These are phyloP conservation scores for Ascochyta rabiei DNA, from an alignment of 2,329 filamentous ascomycete genomes.

Conservation along the genomic window DNA sequence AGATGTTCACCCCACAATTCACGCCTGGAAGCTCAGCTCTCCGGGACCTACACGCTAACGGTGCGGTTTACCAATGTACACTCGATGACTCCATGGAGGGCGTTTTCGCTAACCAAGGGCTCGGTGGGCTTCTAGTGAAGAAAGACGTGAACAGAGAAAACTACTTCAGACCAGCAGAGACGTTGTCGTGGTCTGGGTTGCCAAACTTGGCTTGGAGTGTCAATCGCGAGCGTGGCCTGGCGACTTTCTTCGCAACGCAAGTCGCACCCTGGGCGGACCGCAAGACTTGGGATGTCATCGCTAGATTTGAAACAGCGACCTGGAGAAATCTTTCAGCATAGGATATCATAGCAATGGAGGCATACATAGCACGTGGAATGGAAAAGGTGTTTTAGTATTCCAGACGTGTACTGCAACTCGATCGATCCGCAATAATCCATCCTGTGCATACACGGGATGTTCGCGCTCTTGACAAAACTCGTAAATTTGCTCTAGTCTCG, in stretches of 20 bases:
- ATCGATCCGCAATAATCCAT: background rate
- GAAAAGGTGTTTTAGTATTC: background rate
- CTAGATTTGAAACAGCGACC: constrained; percentile 31
- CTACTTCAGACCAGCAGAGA: constrained; percentile 29
- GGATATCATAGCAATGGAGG: background rate
- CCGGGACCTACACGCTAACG: constrained; percentile 13
- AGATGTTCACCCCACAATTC: background rate
- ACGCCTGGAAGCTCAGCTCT: background rate
- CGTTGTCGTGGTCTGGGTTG: constrained; percentile 31
- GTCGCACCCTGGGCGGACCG: constrained; percentile 29
- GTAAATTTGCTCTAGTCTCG: too few relatives aligned
- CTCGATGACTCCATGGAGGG: constrained; percentile 21
- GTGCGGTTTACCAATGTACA: constrained; percentile 3
- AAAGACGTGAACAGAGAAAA: background rate
- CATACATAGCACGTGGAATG: background rate
- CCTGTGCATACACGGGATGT: background rate
- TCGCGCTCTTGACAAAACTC: background rate
- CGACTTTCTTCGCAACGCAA: constrained; percentile 31
- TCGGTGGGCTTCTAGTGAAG: constrained; percentile 17
- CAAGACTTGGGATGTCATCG: constrained; percentile 18
- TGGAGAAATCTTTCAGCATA: constrained; percentile 23
- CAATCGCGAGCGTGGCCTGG: constrained; percentile 32
- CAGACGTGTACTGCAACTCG: background rate
- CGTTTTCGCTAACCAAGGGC: constrained; percentile 20
- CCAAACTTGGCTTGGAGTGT: constrained; percentile 30